Evolutionary conservation across 2,329 filamentous ascomycete species (phyloP).

Genomic region (Ceratocystiopsis minuta): DNA sequence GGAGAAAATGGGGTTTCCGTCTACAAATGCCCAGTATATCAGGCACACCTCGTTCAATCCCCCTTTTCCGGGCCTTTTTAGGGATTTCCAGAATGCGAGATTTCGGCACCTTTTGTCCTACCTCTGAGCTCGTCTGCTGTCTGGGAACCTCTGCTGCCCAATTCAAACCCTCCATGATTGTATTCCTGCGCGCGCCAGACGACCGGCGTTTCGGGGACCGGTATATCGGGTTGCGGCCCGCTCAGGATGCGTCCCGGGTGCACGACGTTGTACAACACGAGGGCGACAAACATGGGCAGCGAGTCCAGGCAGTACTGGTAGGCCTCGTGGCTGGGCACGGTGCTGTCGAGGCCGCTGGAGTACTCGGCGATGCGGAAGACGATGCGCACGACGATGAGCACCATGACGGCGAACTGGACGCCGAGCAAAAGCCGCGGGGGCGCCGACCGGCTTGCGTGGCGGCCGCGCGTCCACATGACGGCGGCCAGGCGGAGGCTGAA

Average conservation of each 20-base stretch:
- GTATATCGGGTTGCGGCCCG: slow-evolving; percentile 28
- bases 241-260: slow-evolving; percentile 29
- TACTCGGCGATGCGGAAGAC: slow-evolving; percentile 43
- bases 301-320: slow-evolving; percentile 32
- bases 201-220: no score
- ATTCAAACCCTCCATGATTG: no score
- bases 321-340: slow-evolving; percentile 23
- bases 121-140: no score
- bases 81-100: no score
- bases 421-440: background rate
- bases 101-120: no score
- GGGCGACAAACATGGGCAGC: slow-evolving; percentile 33
- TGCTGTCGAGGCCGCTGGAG: slow-evolving; percentile 21
- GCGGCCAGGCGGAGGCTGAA: slow-evolving; percentile 16
- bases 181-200: no score
- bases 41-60: no score
- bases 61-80: no score
- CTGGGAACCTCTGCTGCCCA: no score
- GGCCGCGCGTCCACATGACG: slow-evolving; percentile 12
- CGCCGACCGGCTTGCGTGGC: background rate
- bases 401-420: slow-evolving; percentile 3
- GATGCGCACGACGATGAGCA: slow-evolving; percentile 21
- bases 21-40: no score
- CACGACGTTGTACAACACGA: slow-evolving; percentile 22
- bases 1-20: no score